Base-by-base conservation (phyloP, 768 basidiomycete genomes). In the Lentinus tigrinus region DNA sequence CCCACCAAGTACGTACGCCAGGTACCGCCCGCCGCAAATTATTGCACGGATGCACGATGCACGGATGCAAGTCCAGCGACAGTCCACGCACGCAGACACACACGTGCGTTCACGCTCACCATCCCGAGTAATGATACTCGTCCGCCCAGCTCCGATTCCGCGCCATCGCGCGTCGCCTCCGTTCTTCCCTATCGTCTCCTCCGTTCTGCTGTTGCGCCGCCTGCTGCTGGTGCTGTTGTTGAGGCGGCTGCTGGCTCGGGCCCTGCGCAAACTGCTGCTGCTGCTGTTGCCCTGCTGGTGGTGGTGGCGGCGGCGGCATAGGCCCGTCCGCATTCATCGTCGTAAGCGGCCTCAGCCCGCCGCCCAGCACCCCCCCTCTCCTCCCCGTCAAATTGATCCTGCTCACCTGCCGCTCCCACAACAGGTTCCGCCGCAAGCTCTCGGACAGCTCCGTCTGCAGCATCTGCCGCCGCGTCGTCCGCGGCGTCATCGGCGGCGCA, bases 401-500 rank as follows among this genome's bases (percentile, higher is more conserved):
- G 69, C 83, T 83, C 61, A 88, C 81, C 61, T 88, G 85, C 14
- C 88, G 79, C 63, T 87, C 90, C 91, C 91, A 93, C 5, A 95
- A 73, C 56, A 95, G 69, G 64, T 94, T 90, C 46, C 88, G 77
- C 21, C 94, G 78, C 61, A 96, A 73, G 57, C 87, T 89, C 73
- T 96, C 94, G 31, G 89, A 88, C 68, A 96, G 77, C 72, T 96
- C 94, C 4, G 86, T 88, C 54, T 85, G 79, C 46, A 95, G 78
- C 91, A 95, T 95, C 63, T 83, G 80, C 49, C 91, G 78, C 2
- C 94, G 81, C 3, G 92, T 94, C 42, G 94, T 93, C 36, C 89
- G 85, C 0, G 94, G 94, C 0, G 91, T 92, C 63, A 88, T 87
- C 2, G 91, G 90, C 17, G 82, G 75, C 4, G 77, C 74, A 0